A percentile compares a stretch with the other conserved stretches of the same genome.
Evolutionary conservation across 225 moss, liverwort and hornwort species (phyloP).

Genomic region (Sphagnum tenellum): DNA sequence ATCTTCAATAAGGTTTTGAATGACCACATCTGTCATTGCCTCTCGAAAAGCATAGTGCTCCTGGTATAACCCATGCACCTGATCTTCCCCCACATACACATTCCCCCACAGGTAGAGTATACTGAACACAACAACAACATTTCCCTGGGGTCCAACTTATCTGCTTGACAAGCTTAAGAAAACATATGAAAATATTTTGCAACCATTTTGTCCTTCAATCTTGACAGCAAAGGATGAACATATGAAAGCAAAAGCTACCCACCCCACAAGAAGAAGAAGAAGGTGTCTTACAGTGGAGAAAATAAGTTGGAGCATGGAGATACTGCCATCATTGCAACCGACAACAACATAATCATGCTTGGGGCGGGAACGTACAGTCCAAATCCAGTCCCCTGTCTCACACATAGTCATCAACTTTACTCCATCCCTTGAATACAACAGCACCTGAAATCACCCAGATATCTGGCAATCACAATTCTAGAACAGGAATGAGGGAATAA

Average conservation of each 20-base stretch:
- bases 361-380: conserved; percentile 74
- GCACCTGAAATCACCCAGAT: conserved; percentile 41
- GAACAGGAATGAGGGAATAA: too few relatives aligned
- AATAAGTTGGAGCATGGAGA: conserved; percentile 82
- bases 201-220: too few relatives aligned
- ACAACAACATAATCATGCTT: conserved; percentile 87
- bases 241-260: too few relatives aligned
- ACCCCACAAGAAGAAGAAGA: too few relatives aligned
- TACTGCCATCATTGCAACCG: conserved; percentile 96
- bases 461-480: conserved; percentile 10
- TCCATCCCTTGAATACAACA: conserved; percentile 84
- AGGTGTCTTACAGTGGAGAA: conserved; percentile 69
- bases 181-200: too few relatives aligned
- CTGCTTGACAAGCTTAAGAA: too few relatives aligned
- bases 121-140: too few relatives aligned
- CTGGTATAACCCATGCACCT: conserved; percentile 96
- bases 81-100: conserved; percentile 33
- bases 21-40: conserved; percentile 88
- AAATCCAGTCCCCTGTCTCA: conserved; percentile 90
- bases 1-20: conserved; percentile 78
- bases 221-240: too few relatives aligned
- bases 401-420: conserved; percentile 76
- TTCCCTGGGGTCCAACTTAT: too few relatives aligned
- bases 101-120: conserved; percentile 5
- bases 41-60: conserved; percentile 97